A percentile compares a stretch with the other conserved stretches of the same genome.
phyloP scores from a whole-genome alignment of 306 rosid species.

The Pachyrhizus erosus region DNA sequence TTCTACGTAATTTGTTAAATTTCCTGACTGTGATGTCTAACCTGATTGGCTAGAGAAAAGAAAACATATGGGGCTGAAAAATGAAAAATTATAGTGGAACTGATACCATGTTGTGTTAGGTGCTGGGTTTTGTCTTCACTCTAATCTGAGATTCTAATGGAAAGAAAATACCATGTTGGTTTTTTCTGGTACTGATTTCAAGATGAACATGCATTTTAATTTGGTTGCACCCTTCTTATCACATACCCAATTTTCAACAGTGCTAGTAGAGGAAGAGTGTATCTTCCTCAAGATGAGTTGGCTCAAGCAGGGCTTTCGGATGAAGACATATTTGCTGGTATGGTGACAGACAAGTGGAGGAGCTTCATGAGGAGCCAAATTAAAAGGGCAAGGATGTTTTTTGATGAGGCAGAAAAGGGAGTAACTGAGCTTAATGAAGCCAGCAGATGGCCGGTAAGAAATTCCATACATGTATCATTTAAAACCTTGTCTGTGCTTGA shows the following conservation, averaged over 20 bases:
- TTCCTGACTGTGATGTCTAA: background rate
- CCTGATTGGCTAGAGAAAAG: background rate
- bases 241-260: constrained; percentile 39
- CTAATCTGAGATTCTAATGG: constrained; percentile 21
- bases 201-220: constrained; percentile 4
- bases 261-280: constrained; percentile 67
- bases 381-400: constrained; percentile 67
- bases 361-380: constrained; percentile 69
- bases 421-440: constrained; percentile 59
- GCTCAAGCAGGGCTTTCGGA: constrained; percentile 68
- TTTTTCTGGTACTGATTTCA: constrained; percentile 20
- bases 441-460: constrained; percentile 74
- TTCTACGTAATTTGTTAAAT: background rate
- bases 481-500: constrained; percentile 20
- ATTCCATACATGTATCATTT: constrained; percentile 8
- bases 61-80: background rate
- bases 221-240: constrained; percentile 2
- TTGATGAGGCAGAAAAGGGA: constrained; percentile 66
- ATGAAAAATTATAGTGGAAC: background rate
- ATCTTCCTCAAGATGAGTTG: constrained; percentile 72
- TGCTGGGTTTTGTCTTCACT: background rate
- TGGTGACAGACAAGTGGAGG: constrained; percentile 72
- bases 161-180: background rate
- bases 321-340: constrained; percentile 60
- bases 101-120: background rate